Conservation (phyloP, 2,329 filamentous ascomycete species). For the Botryotinia calthae region DNA sequence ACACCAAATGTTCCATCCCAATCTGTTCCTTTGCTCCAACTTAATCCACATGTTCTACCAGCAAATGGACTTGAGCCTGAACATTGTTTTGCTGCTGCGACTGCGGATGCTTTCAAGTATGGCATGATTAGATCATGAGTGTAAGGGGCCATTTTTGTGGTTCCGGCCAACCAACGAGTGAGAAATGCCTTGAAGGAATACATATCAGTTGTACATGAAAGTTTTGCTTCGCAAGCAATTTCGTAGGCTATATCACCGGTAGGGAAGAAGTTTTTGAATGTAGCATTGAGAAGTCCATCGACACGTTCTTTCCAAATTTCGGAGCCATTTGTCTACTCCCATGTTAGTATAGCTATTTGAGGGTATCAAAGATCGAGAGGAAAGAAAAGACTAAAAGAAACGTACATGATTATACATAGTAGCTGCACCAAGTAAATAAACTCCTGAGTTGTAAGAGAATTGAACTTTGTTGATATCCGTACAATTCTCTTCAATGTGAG, state of each 20-base stretch:
- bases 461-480: constrained; percentile 54
- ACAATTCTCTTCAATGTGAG: constrained; percentile 47
- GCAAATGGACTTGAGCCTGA: constrained; percentile 50
- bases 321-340: constrained; percentile 38
- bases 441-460: constrained; percentile 69
- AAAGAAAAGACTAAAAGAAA: constrained; percentile 45
- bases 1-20: constrained; percentile 58
- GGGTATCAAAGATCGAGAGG: constrained; percentile 42
- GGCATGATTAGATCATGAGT: constrained; percentile 53
- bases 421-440: constrained; percentile 55
- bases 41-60: constrained; percentile 55
- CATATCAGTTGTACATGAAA: constrained; percentile 60
- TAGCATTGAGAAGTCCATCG: constrained; percentile 38
- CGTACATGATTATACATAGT: constrained; percentile 50
- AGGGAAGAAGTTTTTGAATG: constrained; percentile 41
- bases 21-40: constrained; percentile 51
- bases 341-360: constrained; percentile 1
- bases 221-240: constrained; percentile 54
- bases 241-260: constrained; percentile 56
- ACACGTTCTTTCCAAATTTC: constrained; percentile 41
- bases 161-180: constrained; percentile 56
- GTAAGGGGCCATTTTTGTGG: constrained; percentile 58
- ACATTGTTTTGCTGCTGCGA: constrained; percentile 55
- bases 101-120: constrained; percentile 53
- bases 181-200: constrained; percentile 66